These are phyloP conservation scores for Juglanconis sp. DNA, from an alignment of 2,329 filamentous ascomycete genomes.

Conservation along the genomic window DNA sequence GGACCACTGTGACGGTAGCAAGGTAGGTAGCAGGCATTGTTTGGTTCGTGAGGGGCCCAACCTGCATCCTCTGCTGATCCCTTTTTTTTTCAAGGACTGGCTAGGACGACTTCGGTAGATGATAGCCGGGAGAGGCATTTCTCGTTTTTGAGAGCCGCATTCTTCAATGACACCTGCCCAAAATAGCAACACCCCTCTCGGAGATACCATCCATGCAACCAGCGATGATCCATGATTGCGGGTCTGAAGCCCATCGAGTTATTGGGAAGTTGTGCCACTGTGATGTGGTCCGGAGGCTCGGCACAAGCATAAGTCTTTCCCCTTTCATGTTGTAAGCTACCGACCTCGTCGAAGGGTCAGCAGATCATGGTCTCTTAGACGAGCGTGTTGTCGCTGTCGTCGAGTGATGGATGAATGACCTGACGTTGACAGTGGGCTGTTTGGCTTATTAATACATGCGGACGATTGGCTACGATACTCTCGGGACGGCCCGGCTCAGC, in stretches of 20 bases:
- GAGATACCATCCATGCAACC: neutral
- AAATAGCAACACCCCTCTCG: neutral
- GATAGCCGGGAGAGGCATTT: neutral
- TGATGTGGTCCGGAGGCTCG: too few species aligned
- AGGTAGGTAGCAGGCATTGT: neutral
- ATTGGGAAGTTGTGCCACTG: too few species aligned
- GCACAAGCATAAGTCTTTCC: too few species aligned
- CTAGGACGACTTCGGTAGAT: neutral
- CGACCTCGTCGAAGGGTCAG: neutral
- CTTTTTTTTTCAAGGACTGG: neutral
- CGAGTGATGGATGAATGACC: neutral
- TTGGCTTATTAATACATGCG: neutral
- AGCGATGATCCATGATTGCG: neutral
- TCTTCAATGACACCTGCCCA: neutral
- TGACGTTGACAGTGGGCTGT: neutral
- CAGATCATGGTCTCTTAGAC: neutral
- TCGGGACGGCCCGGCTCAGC: slow-evolving; percentile 4
- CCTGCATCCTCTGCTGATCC: neutral
- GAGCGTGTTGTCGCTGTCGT: neutral
- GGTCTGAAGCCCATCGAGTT: too few species aligned
- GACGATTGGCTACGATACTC: slow-evolving; percentile 2
- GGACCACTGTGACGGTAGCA: neutral
- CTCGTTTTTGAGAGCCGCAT: neutral
- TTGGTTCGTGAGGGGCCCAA: neutral
- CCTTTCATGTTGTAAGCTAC: too few species aligned